phyloP scores from a whole-genome alignment of 2,329 filamentous ascomycete genomes.

The Aspergillus fructus region DNA sequence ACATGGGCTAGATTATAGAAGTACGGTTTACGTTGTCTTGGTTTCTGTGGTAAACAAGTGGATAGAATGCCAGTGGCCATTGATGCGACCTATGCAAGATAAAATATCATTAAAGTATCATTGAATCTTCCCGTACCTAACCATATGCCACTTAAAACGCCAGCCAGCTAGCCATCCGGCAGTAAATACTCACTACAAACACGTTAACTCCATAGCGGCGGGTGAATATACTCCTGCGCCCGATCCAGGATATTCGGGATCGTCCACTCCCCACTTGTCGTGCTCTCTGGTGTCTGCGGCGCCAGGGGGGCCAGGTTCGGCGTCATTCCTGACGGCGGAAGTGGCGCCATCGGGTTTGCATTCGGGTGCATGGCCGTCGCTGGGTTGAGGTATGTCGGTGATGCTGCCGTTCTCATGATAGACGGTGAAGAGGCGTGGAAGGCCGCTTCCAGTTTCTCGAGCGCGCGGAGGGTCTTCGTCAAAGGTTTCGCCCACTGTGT shows the following conservation, averaged over 20 bases:
- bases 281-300: constrained; percentile 49
- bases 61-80: too few relatives aligned
- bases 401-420: constrained; percentile 12
- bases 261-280: constrained; percentile 48
- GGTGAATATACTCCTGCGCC: constrained; percentile 49
- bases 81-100: too few relatives aligned
- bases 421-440: constrained; percentile 27
- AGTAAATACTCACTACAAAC: not conserved
- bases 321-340: constrained; percentile 24
- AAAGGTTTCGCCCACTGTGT: constrained; percentile 49
- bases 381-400: constrained; percentile 24
- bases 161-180: not conserved
- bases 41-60: too few relatives aligned
- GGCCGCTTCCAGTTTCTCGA: constrained; percentile 46
- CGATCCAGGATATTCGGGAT: constrained; percentile 47
- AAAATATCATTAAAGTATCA: too few relatives aligned
- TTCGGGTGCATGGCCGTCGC: constrained; percentile 6
- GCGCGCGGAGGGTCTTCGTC: constrained; percentile 45
- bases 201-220: constrained; percentile 43
- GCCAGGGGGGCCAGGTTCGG: constrained; percentile 38
- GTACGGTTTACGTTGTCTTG: too few relatives aligned
- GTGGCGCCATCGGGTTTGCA: constrained; percentile 16
- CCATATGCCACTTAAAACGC: not conserved
- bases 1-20: too few relatives aligned
- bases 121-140: not conserved